phyloP scores from a whole-genome alignment of 2,329 filamentous ascomycete species.

The Phialemonium atrogriseum region DNA sequence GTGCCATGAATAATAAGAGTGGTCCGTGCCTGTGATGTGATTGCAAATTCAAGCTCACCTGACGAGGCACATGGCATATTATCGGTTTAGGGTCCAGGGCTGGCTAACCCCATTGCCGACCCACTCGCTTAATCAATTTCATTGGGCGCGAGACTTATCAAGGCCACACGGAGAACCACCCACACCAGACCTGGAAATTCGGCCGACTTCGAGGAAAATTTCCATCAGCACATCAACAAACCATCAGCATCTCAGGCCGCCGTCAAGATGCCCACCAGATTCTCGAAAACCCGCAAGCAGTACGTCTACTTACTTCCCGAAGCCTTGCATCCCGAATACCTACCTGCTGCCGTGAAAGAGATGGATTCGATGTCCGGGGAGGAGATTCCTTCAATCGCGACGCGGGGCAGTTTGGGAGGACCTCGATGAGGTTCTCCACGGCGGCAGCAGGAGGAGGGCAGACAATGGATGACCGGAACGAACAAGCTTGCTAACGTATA shows the following conservation, averaged over 20 bases:
- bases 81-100: background rate
- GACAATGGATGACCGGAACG: no score
- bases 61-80: no score
- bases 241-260: conserved; percentile 1
- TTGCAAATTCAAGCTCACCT: no score
- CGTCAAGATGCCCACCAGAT: conserved; percentile 52
- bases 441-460: no score
- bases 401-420: no score
- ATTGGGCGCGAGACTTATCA: background rate
- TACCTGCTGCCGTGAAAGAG: no score
- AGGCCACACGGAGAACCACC: conserved; percentile 1
- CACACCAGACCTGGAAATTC: conserved; percentile 1
- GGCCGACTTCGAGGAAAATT: background rate
- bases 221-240: background rate
- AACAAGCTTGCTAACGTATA: conserved; percentile 24
- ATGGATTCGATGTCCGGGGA: no score
- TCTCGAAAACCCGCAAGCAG: conserved; percentile 72
- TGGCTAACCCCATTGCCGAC: conserved; percentile 1
- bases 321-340: conserved; percentile 8
- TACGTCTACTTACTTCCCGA: conserved; percentile 36
- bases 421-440: no score
- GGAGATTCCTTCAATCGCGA: no score
- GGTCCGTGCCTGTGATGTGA: no score
- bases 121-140: background rate
- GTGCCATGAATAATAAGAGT: no score